Percentiles rank a stretch among this genome's conserved stretches.
These are phyloP conservation scores for Podospora sp. DNA, from an alignment of 495 filamentous ascomycete genomes.

Conservation along the genomic window DNA sequence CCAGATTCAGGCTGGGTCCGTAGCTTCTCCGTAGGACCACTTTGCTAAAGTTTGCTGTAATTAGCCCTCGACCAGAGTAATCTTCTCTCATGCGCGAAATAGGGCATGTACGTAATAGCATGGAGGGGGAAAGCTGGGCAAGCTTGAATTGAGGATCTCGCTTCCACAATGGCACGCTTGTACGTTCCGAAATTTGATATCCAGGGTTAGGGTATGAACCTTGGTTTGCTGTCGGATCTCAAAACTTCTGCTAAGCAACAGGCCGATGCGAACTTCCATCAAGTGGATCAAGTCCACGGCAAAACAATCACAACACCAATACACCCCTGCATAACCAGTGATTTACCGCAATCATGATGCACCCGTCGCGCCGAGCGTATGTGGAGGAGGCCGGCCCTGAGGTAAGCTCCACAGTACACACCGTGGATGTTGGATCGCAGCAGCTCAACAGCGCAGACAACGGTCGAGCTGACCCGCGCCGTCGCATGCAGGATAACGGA, in stretches of 20 bases:
- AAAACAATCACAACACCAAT: not conserved
- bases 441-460: conserved; percentile 35
- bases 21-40: no score
- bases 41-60: not conserved
- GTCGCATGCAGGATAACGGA: conserved; percentile 56
- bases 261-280: not conserved
- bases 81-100: not conserved
- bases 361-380: conserved; percentile 92
- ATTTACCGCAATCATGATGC: conserved; percentile 59
- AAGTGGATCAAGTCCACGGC: not conserved
- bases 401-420: conserved; percentile 54
- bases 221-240: not conserved
- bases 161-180: not conserved
- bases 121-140: not conserved
- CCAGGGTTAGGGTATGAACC: conserved; percentile 10
- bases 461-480: conserved; percentile 35
- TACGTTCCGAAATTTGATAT: not conserved
- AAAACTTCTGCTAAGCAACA: not conserved
- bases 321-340: conserved; percentile 13
- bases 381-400: conserved; percentile 81
- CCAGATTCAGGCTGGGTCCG: not conserved
- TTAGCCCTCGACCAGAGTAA: not conserved
- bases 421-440: conserved; percentile 37
- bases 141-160: no score
- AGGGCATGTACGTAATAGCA: not conserved